Conservation (phyloP, 2,329 filamentous ascomycete genomes). For the Fragosphaeria purpurea region DNA sequence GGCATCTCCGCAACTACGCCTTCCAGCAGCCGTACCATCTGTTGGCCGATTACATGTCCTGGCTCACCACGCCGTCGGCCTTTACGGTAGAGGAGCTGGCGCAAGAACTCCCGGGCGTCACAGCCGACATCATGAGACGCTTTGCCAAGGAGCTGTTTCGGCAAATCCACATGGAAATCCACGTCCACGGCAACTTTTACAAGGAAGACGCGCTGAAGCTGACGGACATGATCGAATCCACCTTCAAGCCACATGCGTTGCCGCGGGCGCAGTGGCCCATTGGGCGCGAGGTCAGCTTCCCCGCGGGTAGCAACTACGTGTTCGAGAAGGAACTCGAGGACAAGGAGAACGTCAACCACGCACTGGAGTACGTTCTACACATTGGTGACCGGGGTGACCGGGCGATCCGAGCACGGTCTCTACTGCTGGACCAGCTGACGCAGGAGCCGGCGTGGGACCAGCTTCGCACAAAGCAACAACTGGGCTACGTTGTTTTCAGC, state of each 20-base stretch:
- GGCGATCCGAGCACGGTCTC: conserved; percentile 60
- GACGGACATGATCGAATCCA: conserved; percentile 71
- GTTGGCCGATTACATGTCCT: conserved; percentile 71
- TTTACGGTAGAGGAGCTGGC: conserved; percentile 74
- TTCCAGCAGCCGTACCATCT: conserved; percentile 84
- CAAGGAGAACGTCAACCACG: conserved; percentile 80
- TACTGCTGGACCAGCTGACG: conserved; percentile 80
- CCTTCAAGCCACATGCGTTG: conserved; percentile 62
- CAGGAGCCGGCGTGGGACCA: conserved; percentile 93
- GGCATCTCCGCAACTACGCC: conserved; percentile 76
- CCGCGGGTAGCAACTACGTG: conserved; percentile 70
- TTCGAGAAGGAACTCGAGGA: conserved; percentile 76
- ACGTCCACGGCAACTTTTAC: conserved; percentile 87
- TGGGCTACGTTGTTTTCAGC: conserved; percentile 93
- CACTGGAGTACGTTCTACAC: conserved; percentile 68
- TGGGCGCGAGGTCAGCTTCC: conserved; percentile 64
- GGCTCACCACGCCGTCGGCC: conserved; percentile 65
- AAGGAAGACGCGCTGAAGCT: conserved; percentile 85
- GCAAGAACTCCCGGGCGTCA: conserved; percentile 65
- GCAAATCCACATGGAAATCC: conserved; percentile 78
- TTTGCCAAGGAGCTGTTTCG: conserved; percentile 74
- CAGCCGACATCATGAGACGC: conserved; percentile 59
- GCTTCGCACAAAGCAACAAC: conserved; percentile 89
- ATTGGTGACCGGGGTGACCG: conserved; percentile 61
- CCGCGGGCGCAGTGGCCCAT: conserved; percentile 73